Conservation (phyloP, 768 basidiomycete genomes). For the Amanita phalloides region DNA sequence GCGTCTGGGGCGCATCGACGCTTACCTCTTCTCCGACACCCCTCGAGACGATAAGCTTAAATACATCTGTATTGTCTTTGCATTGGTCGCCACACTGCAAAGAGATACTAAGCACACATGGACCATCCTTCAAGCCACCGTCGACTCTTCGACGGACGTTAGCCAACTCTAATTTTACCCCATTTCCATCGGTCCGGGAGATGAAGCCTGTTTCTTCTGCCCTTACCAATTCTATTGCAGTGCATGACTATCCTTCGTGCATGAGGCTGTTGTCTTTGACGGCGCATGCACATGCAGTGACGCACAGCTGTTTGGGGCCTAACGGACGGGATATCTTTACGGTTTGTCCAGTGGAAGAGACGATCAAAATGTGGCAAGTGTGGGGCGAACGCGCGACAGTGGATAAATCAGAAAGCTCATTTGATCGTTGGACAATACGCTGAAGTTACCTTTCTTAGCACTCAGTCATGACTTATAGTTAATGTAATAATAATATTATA, state of each 20-base stretch:
- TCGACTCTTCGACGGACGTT: constrained; percentile 45
- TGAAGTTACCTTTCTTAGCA: constrained; percentile 11
- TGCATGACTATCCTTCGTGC: constrained; percentile 67
- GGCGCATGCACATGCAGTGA: constrained; percentile 44
- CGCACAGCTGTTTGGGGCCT: constrained; percentile 53
- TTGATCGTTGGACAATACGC: constrained; percentile 36
- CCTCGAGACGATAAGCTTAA: constrained; percentile 61
- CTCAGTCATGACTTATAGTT: no score
- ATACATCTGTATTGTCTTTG: constrained; percentile 57
- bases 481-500: no score
- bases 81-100: constrained; percentile 82
- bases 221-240: constrained; percentile 57
- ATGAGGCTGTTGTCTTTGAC: constrained; percentile 40
- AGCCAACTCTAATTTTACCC: constrained; percentile 24
- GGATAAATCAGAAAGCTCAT: constrained; percentile 28
- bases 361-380: constrained; percentile 67
- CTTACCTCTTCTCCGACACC: constrained; percentile 19
- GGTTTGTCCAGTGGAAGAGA: constrained; percentile 51
- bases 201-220: constrained; percentile 19
- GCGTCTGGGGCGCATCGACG: constrained; percentile 53
- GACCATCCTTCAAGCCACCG: constrained; percentile 30
- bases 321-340: constrained; percentile 56
- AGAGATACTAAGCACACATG: constrained; percentile 86
- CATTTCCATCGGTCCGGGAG: constrained; percentile 1
- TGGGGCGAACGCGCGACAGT: constrained; percentile 32